Percentiles rank a stretch among this genome's conserved stretches.
phyloP scores from a whole-genome alignment of 176 grass and related monocot species.

The Carex cristatella region DNA sequence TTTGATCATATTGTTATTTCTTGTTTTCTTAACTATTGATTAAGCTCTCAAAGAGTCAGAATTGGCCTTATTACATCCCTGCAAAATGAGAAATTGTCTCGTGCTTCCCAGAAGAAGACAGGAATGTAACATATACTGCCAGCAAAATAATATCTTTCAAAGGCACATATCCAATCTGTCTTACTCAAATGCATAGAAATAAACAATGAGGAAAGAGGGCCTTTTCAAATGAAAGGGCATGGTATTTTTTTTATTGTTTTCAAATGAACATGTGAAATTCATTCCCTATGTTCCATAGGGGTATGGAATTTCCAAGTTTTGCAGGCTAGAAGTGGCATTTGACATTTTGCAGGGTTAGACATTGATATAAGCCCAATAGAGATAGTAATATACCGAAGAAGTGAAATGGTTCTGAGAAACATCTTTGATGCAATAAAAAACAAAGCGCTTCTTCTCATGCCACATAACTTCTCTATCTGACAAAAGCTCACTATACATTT shows the following conservation, averaged over 20 bases:
- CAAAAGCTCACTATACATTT: conserved; percentile 51
- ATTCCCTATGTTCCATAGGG: not conserved
- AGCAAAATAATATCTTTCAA: not conserved
- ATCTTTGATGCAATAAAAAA: conserved; percentile 53
- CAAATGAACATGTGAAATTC: not conserved
- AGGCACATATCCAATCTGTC: not conserved
- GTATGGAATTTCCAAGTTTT: not conserved
- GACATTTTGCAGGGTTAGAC: not conserved
- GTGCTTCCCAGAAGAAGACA: not conserved
- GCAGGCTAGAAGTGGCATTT: not conserved
- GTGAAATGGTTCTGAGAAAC: conserved; percentile 44
- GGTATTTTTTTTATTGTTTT: not conserved
- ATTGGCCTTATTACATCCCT: not conserved
- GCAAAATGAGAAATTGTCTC: not conserved
- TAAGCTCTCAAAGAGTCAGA: not conserved
- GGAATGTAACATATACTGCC: not conserved
- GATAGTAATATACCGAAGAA: conserved; percentile 35
- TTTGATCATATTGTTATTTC: not conserved
- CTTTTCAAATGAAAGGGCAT: not conserved
- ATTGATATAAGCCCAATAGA: not conserved
- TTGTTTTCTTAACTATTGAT: not conserved
- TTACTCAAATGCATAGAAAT: no score
- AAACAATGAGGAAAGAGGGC: not conserved
- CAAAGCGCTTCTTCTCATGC: conserved; percentile 45
- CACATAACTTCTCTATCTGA: conserved; percentile 48